phyloP scores from a whole-genome alignment of 805 yeast species.

The Metschnikowia cubensis region DNA sequence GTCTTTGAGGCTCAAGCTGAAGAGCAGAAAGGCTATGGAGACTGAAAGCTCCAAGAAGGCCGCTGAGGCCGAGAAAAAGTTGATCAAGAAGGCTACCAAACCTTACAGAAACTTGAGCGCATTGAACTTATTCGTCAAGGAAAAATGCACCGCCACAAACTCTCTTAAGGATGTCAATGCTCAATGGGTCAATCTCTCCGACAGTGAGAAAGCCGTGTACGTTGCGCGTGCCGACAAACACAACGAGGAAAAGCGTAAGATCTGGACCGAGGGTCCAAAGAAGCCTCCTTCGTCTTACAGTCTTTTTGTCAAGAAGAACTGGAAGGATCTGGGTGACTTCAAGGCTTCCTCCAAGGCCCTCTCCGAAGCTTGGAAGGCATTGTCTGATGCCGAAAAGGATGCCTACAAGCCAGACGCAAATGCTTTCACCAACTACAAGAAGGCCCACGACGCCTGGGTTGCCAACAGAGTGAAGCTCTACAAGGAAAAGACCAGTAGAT shows the following conservation, averaged over 20 bases:
- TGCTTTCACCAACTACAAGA: slow-evolving; percentile 19
- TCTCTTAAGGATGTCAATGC: slow-evolving; percentile 18
- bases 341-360: slow-evolving; percentile 26
- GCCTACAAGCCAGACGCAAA: slow-evolving; percentile 20
- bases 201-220: slow-evolving; percentile 26
- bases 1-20: slow-evolving; percentile 7
- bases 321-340: slow-evolving; percentile 20
- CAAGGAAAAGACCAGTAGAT: slow-evolving; percentile 1
- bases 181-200: slow-evolving; percentile 26
- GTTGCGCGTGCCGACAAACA: slow-evolving; percentile 24
- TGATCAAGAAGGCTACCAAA: slow-evolving; percentile 21
- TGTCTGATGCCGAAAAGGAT: slow-evolving; percentile 27
- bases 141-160: slow-evolving; percentile 12
- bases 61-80: slow-evolving; percentile 10
- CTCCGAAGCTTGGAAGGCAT: slow-evolving; percentile 28
- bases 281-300: slow-evolving; percentile 31
- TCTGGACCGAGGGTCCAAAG: slow-evolving; percentile 33
- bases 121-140: slow-evolving; percentile 25
- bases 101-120: slow-evolving; percentile 22
- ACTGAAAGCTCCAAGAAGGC: slow-evolving; percentile 12
- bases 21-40: slow-evolving; percentile 5
- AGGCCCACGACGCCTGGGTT: slow-evolving; percentile 29
- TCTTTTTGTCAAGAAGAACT: slow-evolving; percentile 26
- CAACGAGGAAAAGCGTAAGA: slow-evolving; percentile 23
- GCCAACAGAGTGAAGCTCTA: slow-evolving; percentile 24